Base-by-base conservation (phyloP, 441 rosid species). In the Mallotus japonicus region DNA sequence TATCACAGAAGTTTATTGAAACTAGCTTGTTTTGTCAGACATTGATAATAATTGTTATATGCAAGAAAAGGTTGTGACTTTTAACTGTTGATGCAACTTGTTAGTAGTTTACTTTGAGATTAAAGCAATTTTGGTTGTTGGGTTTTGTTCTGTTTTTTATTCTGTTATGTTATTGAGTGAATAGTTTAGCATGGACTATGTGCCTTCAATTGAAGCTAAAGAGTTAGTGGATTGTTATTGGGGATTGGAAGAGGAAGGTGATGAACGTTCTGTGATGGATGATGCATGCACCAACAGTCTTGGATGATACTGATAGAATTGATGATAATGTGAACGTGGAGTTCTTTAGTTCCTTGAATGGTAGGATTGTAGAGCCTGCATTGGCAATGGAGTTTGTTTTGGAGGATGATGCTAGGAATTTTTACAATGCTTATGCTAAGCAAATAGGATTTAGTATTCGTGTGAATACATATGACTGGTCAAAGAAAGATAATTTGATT, bases 381-480 rank as follows among this genome's bases (percentile, higher is more conserved):
- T 67, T 73, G 19, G 79, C 77, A 44, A 69, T 69, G 80, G 71
- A 59, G 71, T 77, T 77, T 44, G 16, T 28, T 69, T 73, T 74
- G 13, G 46, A 28, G 22, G 70, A 67, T 50, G 70, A 51, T 32
- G 59, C 14, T 5, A 51, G 28, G 70, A 37, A 67, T 51, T 32
- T 67, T 32, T 67, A 32, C 46, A 67, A 22, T 28, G 2, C 46
- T 6, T 51, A 17, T 51, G 70, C 59, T 28, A 67, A 51, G 57
- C 59, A 67, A 51, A 24, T 37, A 14, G 24, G 70, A 11, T 73
- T 73, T 73, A 73, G 71, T 55, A 77, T 64, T 49, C 67, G 72
- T 46, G 81, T 75, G 53, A 81, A 81, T 65, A 75, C 75, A 5
- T 75, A 81, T 75, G 77, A 75, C 50, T 58, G 64, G 49, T 81